Conservation (phyloP, 2,329 filamentous ascomycete species). For the Cadophora gregata region DNA sequence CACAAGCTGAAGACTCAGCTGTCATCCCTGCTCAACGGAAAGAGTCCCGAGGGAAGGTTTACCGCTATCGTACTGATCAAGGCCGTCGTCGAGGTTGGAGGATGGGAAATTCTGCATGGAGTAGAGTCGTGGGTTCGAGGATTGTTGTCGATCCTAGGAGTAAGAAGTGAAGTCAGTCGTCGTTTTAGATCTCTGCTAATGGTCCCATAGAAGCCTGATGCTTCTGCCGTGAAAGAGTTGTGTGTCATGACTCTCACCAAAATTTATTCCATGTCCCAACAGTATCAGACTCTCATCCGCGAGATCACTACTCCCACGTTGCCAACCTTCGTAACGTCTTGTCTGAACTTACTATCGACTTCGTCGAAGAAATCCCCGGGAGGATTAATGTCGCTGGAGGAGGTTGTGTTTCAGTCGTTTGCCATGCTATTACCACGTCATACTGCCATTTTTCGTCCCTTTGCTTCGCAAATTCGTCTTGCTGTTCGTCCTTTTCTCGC, state of each 20-base stretch:
- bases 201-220: conserved; percentile 73
- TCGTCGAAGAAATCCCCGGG: conserved; percentile 48
- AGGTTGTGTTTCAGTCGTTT: conserved; percentile 75
- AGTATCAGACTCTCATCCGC: conserved; percentile 80
- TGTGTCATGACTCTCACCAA: conserved; percentile 78
- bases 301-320: conserved; percentile 88
- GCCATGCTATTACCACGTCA: conserved; percentile 77
- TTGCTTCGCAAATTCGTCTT: conserved; percentile 69
- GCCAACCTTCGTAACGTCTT: conserved; percentile 74
- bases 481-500: conserved; percentile 66
- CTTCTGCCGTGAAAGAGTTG: conserved; percentile 75
- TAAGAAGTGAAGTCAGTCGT: conserved; percentile 44
- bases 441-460: conserved; percentile 82
- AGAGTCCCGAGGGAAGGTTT: conserved; percentile 76
- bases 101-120: conserved; percentile 79
- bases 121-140: conserved; percentile 77
- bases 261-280: conserved; percentile 83
- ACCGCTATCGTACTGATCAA: conserved; percentile 81
- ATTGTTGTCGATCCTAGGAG: conserved; percentile 76
- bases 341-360: conserved; percentile 67
- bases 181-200: conserved; percentile 23
- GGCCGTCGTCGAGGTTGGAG: conserved; percentile 79
- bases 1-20: conserved; percentile 84
- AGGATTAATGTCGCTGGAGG: conserved; percentile 58
- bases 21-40: conserved; percentile 78